Conservation (phyloP, 2,329 filamentous ascomycete genomes). For the Grosmannia serpens region DNA sequence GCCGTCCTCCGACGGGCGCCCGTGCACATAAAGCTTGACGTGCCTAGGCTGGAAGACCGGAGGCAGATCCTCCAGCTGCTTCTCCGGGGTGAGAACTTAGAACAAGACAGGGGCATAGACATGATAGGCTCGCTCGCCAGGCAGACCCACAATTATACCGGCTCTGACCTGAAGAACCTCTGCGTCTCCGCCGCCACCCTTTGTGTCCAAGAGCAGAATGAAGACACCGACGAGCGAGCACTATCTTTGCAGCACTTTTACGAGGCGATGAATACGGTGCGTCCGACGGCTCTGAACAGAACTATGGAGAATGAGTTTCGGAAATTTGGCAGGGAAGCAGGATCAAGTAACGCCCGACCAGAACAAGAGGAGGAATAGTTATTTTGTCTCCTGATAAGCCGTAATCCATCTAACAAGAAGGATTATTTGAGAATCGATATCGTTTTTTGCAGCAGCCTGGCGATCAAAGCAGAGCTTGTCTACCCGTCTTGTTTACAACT, state of each 20-base stretch:
- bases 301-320: not conserved
- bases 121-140: too few relatives aligned
- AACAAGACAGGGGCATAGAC: too few relatives aligned
- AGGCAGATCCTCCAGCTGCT: conserved; percentile 56
- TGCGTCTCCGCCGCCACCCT: conserved; percentile 60
- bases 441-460: too few relatives aligned
- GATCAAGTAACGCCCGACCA: too few relatives aligned
- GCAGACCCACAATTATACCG: conserved; percentile 66
- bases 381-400: too few relatives aligned
- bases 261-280: not conserved
- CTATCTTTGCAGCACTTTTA: not conserved
- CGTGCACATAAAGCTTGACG: conserved; percentile 59
- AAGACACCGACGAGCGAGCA: not conserved
- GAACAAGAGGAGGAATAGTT: too few relatives aligned
- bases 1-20: conserved; percentile 69
- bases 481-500: too few relatives aligned
- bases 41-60: conserved; percentile 51
- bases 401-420: too few relatives aligned
- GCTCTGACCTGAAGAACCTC: conserved; percentile 73
- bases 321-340: not conserved
- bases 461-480: too few relatives aligned
- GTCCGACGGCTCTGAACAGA: not conserved
- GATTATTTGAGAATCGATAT: too few relatives aligned
- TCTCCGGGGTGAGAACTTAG: conserved; percentile 57
- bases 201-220: not conserved